Conservation (phyloP, 306 rosid genomes). For the Dryas drummondii region DNA sequence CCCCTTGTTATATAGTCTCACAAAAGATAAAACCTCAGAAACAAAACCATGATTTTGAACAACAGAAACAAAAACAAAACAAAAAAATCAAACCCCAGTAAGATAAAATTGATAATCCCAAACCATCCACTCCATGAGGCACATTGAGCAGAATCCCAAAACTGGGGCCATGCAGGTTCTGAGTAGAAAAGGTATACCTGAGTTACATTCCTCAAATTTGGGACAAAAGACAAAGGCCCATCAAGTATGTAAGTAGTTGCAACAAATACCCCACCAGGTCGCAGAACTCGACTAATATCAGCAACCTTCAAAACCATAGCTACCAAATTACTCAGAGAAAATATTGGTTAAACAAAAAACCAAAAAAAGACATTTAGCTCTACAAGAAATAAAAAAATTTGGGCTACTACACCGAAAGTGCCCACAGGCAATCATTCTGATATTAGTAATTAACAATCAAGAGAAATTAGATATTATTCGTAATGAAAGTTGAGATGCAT, state of each 20-base stretch:
- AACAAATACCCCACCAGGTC: constrained; percentile 93
- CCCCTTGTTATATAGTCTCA: background rate
- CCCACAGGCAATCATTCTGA: too few relatives aligned
- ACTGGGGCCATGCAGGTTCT: background rate
- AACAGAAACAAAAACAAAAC: background rate
- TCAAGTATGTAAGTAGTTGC: constrained; percentile 76
- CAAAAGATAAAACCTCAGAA: background rate
- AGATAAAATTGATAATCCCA: background rate
- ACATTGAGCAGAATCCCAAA: background rate
- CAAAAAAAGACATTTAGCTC: background rate
- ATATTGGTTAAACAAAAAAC: background rate
- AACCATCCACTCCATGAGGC: background rate
- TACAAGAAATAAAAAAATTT: background rate
- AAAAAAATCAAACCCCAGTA: background rate
- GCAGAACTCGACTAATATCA: constrained; percentile 77
- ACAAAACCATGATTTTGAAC: background rate
- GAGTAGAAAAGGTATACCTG: constrained; percentile 49
- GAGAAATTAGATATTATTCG: too few relatives aligned
- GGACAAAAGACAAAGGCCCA: constrained; percentile 57
- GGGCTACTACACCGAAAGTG: too few relatives aligned
- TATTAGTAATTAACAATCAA: too few relatives aligned
- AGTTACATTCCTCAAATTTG: constrained; percentile 47
- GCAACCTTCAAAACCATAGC: constrained; percentile 60
- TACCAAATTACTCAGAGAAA: constrained; percentile 5
- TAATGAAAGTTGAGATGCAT: too few relatives aligned